Base-by-base conservation (phyloP, 805 yeast genomes). In the Candida ovalis region DNA sequence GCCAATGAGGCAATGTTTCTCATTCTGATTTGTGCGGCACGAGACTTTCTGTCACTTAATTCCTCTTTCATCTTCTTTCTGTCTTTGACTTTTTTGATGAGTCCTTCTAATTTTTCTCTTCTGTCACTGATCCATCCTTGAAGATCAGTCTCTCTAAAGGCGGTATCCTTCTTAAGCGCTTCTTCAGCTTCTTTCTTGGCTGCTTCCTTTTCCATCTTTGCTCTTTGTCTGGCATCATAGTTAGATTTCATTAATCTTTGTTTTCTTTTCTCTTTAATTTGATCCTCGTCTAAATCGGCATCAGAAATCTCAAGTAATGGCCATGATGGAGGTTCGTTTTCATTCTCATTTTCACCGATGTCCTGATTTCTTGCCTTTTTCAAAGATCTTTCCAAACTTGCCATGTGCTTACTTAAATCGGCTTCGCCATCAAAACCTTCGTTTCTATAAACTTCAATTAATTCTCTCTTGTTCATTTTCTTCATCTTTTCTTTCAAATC, bases 11-110 rank as follows among this genome's bases (percentile, higher is more conserved):
- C 96, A 44, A 92, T 82, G 53, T 81, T 84, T 63, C 87, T 89
- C 97, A 92, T 91, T 59, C 98, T 73, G 67, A 84, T 80, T 68
- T 92, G 97, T 1, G 96, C 89, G 24, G 96, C 96, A 50, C 80
- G 80, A 3, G 97, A 90, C 64, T 90, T 90, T 55, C 98, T 76
- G 68, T 91, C 96, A 55, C 81, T 82, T 65, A 92, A 75, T 44
- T 91, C 95, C 52, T 80, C 86, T 57, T 82, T 77, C 54, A 89
- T 69, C 60, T 87, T 82, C 40, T 77, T 72, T 49, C 89, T 76
- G 32, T 87, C 94, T 57, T 81, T 84, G 52, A 83, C 75, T 43
- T 70, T 73, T 30, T 77, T 73, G n/a, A 88, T 74, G n/a, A 88
- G 66, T 18, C 58, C 70, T 19, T 77, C 77, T 43, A 92, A 73